These are phyloP conservation scores for Calonectria pteridis DNA, from an alignment of 2,329 filamentous ascomycete species.

Conservation along the genomic window DNA sequence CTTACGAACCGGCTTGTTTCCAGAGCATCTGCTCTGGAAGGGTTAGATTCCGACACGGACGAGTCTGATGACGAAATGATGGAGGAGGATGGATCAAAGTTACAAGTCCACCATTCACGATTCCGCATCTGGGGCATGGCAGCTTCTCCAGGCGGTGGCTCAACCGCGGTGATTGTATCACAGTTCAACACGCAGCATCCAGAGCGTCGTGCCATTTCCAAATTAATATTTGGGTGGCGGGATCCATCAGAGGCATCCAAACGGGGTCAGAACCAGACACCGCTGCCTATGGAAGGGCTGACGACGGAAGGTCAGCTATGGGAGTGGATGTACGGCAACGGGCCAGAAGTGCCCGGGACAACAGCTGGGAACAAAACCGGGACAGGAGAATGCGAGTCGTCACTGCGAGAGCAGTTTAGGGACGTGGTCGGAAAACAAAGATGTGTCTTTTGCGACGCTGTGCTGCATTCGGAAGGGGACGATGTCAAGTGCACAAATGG, in stretches of 20 bases:
- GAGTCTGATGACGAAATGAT: slow-evolving; percentile 47
- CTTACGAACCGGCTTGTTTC: slow-evolving; percentile 59
- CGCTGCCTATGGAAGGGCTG: slow-evolving; percentile 25
- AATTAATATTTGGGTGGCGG: slow-evolving; percentile 53
- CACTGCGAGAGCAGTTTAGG: slow-evolving; percentile 55
- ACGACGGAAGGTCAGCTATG: slow-evolving; percentile 68
- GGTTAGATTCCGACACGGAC: slow-evolving; percentile 49
- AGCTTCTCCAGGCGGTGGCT: slow-evolving; percentile 63
- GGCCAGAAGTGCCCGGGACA: slow-evolving; percentile 59
- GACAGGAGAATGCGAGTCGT: slow-evolving; percentile 31
- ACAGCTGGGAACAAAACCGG: slow-evolving; percentile 39
- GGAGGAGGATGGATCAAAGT: slow-evolving; percentile 50
- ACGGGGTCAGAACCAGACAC: not conserved
- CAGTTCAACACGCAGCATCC: slow-evolving; percentile 62
- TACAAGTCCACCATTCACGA: slow-evolving; percentile 62
- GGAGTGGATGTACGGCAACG: slow-evolving; percentile 71
- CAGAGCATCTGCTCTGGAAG: slow-evolving; percentile 57
- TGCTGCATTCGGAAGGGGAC: slow-evolving; percentile 48
- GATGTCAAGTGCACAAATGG: slow-evolving; percentile 55
- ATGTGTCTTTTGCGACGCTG: slow-evolving; percentile 62
- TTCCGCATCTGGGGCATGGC: slow-evolving; percentile 67
- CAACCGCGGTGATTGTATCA: slow-evolving; percentile 64
- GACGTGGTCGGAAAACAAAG: slow-evolving; percentile 50
- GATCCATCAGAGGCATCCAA: slow-evolving; percentile 30
- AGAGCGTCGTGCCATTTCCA: slow-evolving; percentile 55